Conservation (phyloP, 2,329 filamentous ascomycete species). For the Botrytis medusae region DNA sequence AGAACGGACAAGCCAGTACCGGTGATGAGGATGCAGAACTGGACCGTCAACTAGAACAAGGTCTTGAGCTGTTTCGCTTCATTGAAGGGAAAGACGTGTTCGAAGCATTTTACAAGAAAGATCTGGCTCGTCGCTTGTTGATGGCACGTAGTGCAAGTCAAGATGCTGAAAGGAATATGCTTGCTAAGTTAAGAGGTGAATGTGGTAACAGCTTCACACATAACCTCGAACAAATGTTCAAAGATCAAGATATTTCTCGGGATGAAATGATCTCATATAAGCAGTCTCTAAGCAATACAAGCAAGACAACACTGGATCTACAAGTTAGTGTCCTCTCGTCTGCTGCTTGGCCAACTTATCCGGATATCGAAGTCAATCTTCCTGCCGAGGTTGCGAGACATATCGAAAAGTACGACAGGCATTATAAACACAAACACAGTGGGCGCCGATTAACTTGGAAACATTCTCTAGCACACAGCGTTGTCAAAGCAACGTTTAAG, state of each 20-base stretch:
- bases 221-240: slow-evolving; percentile 99
- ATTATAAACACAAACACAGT: slow-evolving; percentile 88
- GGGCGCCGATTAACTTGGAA: slow-evolving; percentile 89
- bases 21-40: slow-evolving; percentile 90
- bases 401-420: slow-evolving; percentile 76
- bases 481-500: slow-evolving; percentile 77
- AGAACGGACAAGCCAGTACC: slow-evolving; percentile 63
- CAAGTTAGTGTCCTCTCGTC: slow-evolving; percentile 88
- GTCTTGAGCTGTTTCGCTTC: slow-evolving; percentile 92
- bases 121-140: slow-evolving; percentile 82
- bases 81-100: slow-evolving; percentile 97
- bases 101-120: slow-evolving; percentile 98
- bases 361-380: slow-evolving; percentile 69
- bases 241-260: slow-evolving; percentile 88
- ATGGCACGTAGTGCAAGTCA: slow-evolving; percentile 92
- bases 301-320: slow-evolving; percentile 63
- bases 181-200: slow-evolving; percentile 85
- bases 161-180: slow-evolving; percentile 94
- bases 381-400: slow-evolving; percentile 74
- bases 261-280: slow-evolving; percentile 94
- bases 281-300: slow-evolving; percentile 55
- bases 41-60: slow-evolving; percentile 87
- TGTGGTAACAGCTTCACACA: slow-evolving; percentile 94
- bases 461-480: slow-evolving; percentile 86
- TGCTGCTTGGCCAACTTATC: slow-evolving; percentile 89